phyloP scores from a whole-genome alignment of 495 filamentous ascomycete genomes.

The Evansstolkia leycettana region DNA sequence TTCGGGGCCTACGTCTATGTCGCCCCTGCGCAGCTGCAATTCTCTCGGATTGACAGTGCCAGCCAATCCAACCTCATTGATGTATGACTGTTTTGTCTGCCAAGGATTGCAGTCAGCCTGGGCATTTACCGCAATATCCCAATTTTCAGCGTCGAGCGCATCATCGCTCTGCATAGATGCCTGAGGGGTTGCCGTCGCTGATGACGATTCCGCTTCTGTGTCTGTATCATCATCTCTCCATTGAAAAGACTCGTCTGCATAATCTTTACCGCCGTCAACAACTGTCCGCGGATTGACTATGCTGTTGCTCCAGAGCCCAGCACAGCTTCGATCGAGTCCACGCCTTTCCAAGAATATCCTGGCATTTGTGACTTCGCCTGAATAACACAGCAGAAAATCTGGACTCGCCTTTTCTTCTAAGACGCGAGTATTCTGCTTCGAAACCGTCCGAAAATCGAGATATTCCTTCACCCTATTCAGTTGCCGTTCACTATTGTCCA shows the following conservation, averaged over 20 bases:
- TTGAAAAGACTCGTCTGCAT: constrained; percentile 8
- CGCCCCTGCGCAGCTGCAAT: no score
- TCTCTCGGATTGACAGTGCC: no score
- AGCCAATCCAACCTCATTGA: no score
- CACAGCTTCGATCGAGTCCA: constrained; percentile 13
- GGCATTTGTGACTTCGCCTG: constrained; percentile 14
- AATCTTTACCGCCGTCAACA: not conserved
- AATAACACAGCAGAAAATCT: constrained; percentile 16
- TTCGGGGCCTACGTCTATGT: no score
- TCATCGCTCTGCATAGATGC: no score
- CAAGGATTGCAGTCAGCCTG: no score
- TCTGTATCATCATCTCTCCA: constrained; percentile 3
- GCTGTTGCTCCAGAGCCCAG: constrained; percentile 21
- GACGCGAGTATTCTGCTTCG: constrained; percentile 5
- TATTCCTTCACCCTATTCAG: constrained; percentile 8
- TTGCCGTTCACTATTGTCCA: constrained; percentile 17
- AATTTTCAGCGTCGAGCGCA: no score
- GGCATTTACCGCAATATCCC: no score
- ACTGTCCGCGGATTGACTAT: constrained; percentile 7
- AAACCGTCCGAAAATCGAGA: constrained; percentile 11
- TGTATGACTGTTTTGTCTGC: no score
- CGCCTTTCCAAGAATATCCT: constrained; percentile 16
- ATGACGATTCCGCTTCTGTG: no score
- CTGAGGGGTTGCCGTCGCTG: no score
- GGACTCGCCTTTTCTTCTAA: constrained; percentile 2